Base-by-base conservation (phyloP, 73 alveolate genomes). In the Paramecium bursaria region DNA sequence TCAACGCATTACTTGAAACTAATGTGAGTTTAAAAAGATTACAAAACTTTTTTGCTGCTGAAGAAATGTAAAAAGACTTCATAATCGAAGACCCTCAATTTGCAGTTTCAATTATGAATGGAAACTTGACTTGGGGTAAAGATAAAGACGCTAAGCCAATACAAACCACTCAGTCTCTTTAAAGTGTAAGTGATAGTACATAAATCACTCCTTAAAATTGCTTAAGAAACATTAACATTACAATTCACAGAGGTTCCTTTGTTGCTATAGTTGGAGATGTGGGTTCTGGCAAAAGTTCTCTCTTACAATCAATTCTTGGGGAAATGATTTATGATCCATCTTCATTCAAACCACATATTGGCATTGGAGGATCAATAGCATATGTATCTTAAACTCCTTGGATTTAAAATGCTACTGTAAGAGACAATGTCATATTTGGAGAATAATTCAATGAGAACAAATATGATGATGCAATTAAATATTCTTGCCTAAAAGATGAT, bases 391-490 rank as follows among this genome's bases (percentile, higher is more conserved):
- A 96, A 57, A 39, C 87, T n/a, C 95, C 99, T 11, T 96, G 97
- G 97, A 92, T 96, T 17, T 91, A 93, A 74, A 93, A 92, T 89
- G 92, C 88, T 50, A 93, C 97, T 48, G 77, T 96, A 30, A 86
- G 94, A 57, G 98, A 96, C 42, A 96, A 96, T 90, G 91, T 96
- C 29, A 47, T 93, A 74, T 94, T 96, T 86, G 97, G 95, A 39
- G 73, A 44, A 21, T 90, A 86, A 13, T 90, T 86, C 48, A 94
- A 94, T 50, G 90, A 91, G 46, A 94, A 90, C 4, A 91, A 73
- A 87, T 96, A 94, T 74, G 86, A 87, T 19, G 87, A 85, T 61
- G 87, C 96, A 7, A 86, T 96, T 39, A 85, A 91, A 49, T 75
- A 75, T 39, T 90, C 97, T 35, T 90, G 94, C 51, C 86, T 96